These are phyloP conservation scores for Calcarisporium arbuscula DNA, from an alignment of 2,329 filamentous ascomycete genomes.

Conservation along the genomic window DNA sequence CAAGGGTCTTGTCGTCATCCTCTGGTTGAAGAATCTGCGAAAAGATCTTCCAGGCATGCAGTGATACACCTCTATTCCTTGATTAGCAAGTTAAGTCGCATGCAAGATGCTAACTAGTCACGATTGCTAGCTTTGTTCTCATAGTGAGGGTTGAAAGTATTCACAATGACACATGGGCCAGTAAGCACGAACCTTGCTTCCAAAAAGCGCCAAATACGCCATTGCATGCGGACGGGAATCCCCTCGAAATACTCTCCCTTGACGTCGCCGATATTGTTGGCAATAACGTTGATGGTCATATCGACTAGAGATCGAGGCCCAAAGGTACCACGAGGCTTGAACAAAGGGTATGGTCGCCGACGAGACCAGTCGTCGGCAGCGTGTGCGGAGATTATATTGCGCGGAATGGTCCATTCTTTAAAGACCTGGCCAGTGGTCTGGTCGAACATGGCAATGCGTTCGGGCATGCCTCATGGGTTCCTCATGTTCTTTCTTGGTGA, in stretches of 20 bases:
- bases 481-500: too few relatives aligned
- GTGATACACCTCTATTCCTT: slow-evolving; percentile 24
- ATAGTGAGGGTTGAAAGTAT: neutral
- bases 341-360: slow-evolving; percentile 19
- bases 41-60: slow-evolving; percentile 35
- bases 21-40: slow-evolving; percentile 25
- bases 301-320: slow-evolving; percentile 32
- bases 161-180: neutral
- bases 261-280: slow-evolving; percentile 29
- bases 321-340: slow-evolving; percentile 18
- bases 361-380: slow-evolving; percentile 30
- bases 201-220: slow-evolving; percentile 33
- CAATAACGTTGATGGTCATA: slow-evolving; percentile 30
- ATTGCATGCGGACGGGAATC: slow-evolving; percentile 27
- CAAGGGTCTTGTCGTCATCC: slow-evolving; percentile 26
- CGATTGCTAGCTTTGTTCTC: slow-evolving; percentile 1
- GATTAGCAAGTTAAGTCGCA: slow-evolving; percentile 1
- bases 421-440: slow-evolving; percentile 27
- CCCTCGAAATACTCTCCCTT: slow-evolving; percentile 25
- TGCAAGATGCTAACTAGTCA: neutral
- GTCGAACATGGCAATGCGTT: slow-evolving; percentile 24
- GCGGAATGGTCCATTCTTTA: slow-evolving; percentile 28
- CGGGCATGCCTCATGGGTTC: neutral
- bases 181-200: slow-evolving; percentile 28
- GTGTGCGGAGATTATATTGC: slow-evolving; percentile 15